Conservation (phyloP, 192 early-diverging fungal species). For the Podila minutissima region DNA sequence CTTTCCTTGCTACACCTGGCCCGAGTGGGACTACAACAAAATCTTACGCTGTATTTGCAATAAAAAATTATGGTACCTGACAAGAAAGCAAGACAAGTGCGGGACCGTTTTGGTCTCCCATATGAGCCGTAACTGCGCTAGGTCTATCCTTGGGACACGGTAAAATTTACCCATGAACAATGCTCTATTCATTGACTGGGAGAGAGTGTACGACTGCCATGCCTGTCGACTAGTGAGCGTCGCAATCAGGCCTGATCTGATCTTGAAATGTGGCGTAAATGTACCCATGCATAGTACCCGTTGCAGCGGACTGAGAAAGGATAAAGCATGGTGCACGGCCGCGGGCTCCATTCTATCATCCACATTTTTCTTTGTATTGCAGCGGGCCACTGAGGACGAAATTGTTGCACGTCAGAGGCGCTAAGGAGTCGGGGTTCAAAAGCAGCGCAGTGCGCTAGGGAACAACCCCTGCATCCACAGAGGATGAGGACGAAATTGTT, state of each 20-base stretch:
- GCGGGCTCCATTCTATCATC: no score
- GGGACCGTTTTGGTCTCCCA: no score
- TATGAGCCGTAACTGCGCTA: no score
- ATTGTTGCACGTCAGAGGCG: neutral
- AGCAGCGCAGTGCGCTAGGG: conserved; percentile 11
- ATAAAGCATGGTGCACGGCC: conserved; percentile 10
- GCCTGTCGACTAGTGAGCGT: no score
- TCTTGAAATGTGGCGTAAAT: conserved; percentile 6
- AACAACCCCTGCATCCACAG: conserved; percentile 10
- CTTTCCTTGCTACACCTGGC: no score
- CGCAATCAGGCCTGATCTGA: no score
- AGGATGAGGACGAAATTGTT: conserved; percentile 3
- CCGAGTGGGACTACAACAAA: no score
- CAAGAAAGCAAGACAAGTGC: no score
- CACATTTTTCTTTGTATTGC: no score
- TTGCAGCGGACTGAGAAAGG: neutral
- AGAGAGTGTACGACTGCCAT: neutral
- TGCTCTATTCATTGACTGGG: neutral
- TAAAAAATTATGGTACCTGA: no score
- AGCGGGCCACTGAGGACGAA: no score
- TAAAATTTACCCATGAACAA: neutral
- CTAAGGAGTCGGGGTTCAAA: conserved; percentile 21
- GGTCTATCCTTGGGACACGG: neutral
- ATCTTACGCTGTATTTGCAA: no score
- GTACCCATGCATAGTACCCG: neutral